A percentile compares a stretch with the other conserved stretches of the same genome.
Conservation (phyloP, 1,139 yeast genomes). For the Groenewaldozyma sp. region DNA sequence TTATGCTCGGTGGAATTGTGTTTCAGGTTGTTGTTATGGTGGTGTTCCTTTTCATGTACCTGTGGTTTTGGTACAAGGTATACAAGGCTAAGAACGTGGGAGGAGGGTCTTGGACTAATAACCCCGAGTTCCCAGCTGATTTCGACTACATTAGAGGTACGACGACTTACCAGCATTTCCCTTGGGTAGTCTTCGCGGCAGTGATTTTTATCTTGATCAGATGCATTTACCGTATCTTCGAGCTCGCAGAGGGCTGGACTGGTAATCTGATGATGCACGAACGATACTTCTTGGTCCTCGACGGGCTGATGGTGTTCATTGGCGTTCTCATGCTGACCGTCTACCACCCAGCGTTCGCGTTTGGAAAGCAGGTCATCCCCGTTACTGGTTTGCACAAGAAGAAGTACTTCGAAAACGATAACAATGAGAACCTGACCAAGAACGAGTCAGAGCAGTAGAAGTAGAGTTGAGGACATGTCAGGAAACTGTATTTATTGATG, state of each 20-base stretch:
- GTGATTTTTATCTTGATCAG: slow-evolving; percentile 51
- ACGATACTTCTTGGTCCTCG: slow-evolving; percentile 63
- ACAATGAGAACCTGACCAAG: no score
- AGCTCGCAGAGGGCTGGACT: slow-evolving; percentile 66
- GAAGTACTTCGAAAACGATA: slow-evolving; percentile 1
- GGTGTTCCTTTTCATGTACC: slow-evolving; percentile 49
- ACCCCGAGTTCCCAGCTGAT: slow-evolving; percentile 31
- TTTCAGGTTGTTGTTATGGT: slow-evolving; percentile 72
- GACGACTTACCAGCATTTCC: slow-evolving; percentile 39
- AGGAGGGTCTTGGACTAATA: slow-evolving; percentile 4
- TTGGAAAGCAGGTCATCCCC: slow-evolving; percentile 21
- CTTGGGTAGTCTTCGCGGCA: slow-evolving; percentile 23
- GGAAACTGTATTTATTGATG: no score
- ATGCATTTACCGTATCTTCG: slow-evolving; percentile 74
- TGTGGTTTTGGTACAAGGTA: slow-evolving; percentile 42
- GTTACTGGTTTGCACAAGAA: slow-evolving; percentile 18
- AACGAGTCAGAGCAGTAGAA: no score
- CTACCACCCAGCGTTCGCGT: slow-evolving; percentile 50
- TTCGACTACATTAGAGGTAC: slow-evolving; percentile 35
- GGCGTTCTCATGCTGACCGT: slow-evolving; percentile 40
- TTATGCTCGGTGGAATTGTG: slow-evolving; percentile 76
- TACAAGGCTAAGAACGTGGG: slow-evolving; percentile 25
- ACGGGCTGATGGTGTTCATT: slow-evolving; percentile 57
- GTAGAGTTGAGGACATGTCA: no score
- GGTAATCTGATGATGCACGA: slow-evolving; percentile 68